Evolutionary conservation across 2,329 filamentous ascomycete genomes (phyloP), one percentile per base, ranked within the genome.

Genomic region (Colletotrichum musicola): DNA sequence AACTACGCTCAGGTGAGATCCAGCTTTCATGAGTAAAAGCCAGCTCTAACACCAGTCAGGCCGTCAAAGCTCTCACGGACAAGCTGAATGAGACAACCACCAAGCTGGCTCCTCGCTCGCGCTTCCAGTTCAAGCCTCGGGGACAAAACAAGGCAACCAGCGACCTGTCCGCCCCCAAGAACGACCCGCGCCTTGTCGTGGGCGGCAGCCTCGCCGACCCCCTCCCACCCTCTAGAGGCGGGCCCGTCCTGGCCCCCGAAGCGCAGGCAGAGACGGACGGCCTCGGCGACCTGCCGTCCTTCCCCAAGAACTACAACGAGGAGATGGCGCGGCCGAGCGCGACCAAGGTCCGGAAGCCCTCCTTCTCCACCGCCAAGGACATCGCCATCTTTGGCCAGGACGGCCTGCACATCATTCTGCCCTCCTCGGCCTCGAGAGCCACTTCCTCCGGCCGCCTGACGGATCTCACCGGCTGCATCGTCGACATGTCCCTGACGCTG

Each of bases 21-120:
- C 0, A 9, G 6, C 25, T 14, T 35, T 64, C 54, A 9, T 57
- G 49, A 54, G 12, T 62, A 61, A 13, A 4, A 4, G 1, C 2
- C 0, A 12, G 18, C 30, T 40, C 65, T 57, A 12, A 61, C 51
- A 54, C 13, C 63, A 62, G 12, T 10, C 74, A 94, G 89, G 88
- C 92, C 22, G 90, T 98, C 79, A 97, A 96, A 83, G 86, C 87
- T 16, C 83, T 98, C 14, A 91, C 91, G 18, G 93, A 95, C 64
- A 93, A 92, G 75, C 85, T 98, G 25, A 90, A 92, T 73, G 87
- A 90, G 67, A 90, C 89, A 7, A 88, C 90, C 16, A 86, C 88
- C 46, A 87, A 86, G 22, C 87, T 93, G 61, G 88, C 89, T 0
- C 93, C 94, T 7, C 92, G 91, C 73, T 88, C 90, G 12, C 93